Percentiles rank a stretch among this genome's conserved stretches.
Evolutionary conservation across 805 yeast species (phyloP).

Genomic region (Komagataella pseudopastoris): DNA sequence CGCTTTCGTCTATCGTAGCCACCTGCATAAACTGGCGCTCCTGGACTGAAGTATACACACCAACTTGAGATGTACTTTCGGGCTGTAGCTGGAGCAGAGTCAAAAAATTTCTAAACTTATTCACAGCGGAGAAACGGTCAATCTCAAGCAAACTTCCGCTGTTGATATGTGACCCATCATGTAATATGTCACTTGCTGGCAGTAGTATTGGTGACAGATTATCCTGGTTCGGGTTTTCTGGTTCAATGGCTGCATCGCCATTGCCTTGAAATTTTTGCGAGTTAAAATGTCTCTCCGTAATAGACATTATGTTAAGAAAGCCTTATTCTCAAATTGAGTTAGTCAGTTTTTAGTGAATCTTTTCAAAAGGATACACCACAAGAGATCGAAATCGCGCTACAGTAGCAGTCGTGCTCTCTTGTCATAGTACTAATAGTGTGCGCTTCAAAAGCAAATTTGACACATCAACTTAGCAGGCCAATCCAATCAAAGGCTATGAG

Average conservation of each 20-base stretch:
- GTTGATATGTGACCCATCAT: neutral
- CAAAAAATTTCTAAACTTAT: neutral
- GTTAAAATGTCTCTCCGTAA: neutral
- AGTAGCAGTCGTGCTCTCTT: too few relatives aligned
- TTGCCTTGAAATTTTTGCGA: slow-evolving; percentile 5
- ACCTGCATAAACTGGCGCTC: slow-evolving; percentile 46
- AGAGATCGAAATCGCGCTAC: neutral
- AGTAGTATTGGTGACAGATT: slow-evolving; percentile 19
- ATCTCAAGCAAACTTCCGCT: neutral
- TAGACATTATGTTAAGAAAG: neutral
- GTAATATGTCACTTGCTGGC: slow-evolving; percentile 18
- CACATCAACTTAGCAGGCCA: too few relatives aligned
- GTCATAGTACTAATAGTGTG: neutral
- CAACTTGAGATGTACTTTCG: slow-evolving; percentile 18
- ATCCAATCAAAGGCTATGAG: too few relatives aligned
- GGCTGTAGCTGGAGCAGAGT: slow-evolving; percentile 15
- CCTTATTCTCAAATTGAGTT: neutral
- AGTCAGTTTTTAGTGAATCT: neutral
- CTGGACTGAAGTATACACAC: slow-evolving; percentile 14
- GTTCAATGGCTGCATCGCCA: slow-evolving; percentile 3
- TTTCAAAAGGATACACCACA: neutral
- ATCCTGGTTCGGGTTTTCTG: slow-evolving; percentile 1
- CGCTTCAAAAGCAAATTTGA: neutral
- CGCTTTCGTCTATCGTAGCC: slow-evolving; percentile 45
- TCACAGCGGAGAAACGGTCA: neutral